Evolutionary conservation across 768 basidiomycete species (phyloP).

Genomic region (Kwoniella europaea): DNA sequence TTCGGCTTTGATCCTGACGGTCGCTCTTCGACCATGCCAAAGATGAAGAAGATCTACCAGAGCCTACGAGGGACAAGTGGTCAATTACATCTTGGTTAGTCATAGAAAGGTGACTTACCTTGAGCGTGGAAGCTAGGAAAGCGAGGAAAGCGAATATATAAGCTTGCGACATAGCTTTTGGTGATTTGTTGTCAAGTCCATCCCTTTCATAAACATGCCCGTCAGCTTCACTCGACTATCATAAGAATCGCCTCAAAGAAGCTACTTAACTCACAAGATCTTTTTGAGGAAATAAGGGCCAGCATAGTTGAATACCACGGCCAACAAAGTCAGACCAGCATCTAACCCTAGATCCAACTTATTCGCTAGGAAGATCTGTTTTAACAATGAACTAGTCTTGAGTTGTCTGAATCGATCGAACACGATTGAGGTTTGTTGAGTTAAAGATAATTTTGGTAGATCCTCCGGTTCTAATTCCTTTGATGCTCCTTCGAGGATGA

Average conservation of each 20-base stretch:
- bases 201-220: constrained; percentile 23
- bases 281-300: constrained; percentile 84
- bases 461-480: constrained; percentile 51
- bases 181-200: constrained; percentile 59
- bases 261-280: constrained; percentile 44
- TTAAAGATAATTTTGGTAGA: constrained; percentile 47
- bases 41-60: constrained; percentile 55
- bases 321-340: constrained; percentile 69
- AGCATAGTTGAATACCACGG: constrained; percentile 76
- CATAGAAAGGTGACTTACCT: constrained; percentile 56
- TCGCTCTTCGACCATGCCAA: constrained; percentile 75
- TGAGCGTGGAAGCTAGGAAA: constrained; percentile 67
- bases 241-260: not conserved
- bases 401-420: constrained; percentile 45
- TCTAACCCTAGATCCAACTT: constrained; percentile 64
- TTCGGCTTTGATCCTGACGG: constrained; percentile 73
- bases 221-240: not conserved
- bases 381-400: constrained; percentile 33
- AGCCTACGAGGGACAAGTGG: constrained; percentile 16
- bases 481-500: constrained; percentile 44
- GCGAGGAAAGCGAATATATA: constrained; percentile 80
- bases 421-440: constrained; percentile 43
- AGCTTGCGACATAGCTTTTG: constrained; percentile 66
- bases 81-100: not conserved
- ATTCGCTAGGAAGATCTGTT: constrained; percentile 43